Percentiles rank a stretch among this genome's conserved stretches.
Conservation (phyloP, 2,329 filamentous ascomycete species). For the Chaetothyriales sp. region DNA sequence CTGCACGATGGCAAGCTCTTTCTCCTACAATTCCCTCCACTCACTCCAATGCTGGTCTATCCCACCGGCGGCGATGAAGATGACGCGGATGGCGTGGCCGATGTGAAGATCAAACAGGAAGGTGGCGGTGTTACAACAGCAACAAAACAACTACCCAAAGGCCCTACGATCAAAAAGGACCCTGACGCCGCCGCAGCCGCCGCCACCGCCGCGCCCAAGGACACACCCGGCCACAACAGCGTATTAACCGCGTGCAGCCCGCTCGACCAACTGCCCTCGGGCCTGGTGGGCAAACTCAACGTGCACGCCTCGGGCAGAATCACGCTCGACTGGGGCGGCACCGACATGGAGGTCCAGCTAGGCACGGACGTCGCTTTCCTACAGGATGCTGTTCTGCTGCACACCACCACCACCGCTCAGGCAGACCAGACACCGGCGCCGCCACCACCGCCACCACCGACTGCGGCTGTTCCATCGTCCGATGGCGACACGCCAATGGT, state of each 20-base stretch:
- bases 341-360: slow-evolving; percentile 41
- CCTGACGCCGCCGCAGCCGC: slow-evolving; percentile 3
- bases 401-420: not conserved
- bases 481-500: slow-evolving; percentile 18
- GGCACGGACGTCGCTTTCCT: slow-evolving; percentile 43
- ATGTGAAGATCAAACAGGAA: slow-evolving; percentile 8
- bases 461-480: slow-evolving; percentile 19
- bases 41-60: slow-evolving; percentile 41
- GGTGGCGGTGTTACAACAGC: not conserved
- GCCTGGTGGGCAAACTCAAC: slow-evolving; percentile 45
- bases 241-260: not conserved
- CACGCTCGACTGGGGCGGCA: slow-evolving; percentile 48
- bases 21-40: slow-evolving; percentile 49
- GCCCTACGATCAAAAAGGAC: slow-evolving; percentile 2
- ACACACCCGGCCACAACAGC: not conserved
- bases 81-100: not conserved
- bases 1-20: slow-evolving; percentile 41
- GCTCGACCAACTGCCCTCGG: slow-evolving; percentile 29
- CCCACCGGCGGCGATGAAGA: slow-evolving; percentile 19
- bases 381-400: slow-evolving; percentile 41
- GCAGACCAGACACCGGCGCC: not conserved
- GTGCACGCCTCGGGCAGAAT: slow-evolving; percentile 47
- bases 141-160: not conserved
- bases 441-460: not conserved
- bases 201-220: not conserved